Evolutionary conservation across 768 basidiomycete species (phyloP).

Genomic region (Trametes villosa): DNA sequence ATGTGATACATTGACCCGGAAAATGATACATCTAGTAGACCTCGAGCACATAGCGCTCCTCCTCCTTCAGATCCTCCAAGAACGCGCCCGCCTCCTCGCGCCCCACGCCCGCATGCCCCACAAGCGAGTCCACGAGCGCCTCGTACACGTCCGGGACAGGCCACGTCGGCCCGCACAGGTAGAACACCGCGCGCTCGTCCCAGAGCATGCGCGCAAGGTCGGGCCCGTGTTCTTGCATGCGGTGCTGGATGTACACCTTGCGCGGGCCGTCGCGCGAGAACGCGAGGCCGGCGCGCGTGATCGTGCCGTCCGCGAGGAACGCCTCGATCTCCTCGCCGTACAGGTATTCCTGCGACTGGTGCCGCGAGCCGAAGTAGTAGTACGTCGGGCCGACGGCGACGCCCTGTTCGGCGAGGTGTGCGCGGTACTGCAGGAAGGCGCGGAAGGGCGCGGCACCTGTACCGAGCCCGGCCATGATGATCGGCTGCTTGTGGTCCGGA

Average conservation of each 20-base stretch:
- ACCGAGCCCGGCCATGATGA: conserved; percentile 98
- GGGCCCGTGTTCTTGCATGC: conserved; percentile 91
- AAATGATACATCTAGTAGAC: conserved; percentile 42
- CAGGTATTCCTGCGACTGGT: conserved; percentile 94
- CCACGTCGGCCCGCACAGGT: conserved; percentile 98
- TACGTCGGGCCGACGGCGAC: conserved; percentile 88
- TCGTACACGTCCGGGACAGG: conserved; percentile 99
- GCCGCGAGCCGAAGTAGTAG: conserved; percentile 98
- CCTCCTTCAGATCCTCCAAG: conserved; percentile 90
- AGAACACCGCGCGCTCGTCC: conserved; percentile 82
- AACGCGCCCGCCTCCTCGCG: conserved; percentile 73
- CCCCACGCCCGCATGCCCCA: conserved; percentile 68
- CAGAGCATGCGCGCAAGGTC: conserved; percentile 75
- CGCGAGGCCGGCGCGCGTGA: conserved; percentile 90
- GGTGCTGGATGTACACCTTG: conserved; percentile 99
- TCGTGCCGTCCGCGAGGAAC: conserved; percentile 81
- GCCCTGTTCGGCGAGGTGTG: conserved; percentile 75
- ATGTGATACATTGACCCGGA: neutral
- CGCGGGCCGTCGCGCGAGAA: conserved; percentile 93
- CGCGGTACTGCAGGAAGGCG: conserved; percentile 96
- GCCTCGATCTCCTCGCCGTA: conserved; percentile 98
- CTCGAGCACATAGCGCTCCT: conserved; percentile 97
- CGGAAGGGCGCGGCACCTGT: conserved; percentile 99
- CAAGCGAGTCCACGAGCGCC: conserved; percentile 83
- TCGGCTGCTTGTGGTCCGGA: conserved; percentile 78